Conservation (phyloP, 2,329 filamentous ascomycete species). For the Curvularia sp. region DNA sequence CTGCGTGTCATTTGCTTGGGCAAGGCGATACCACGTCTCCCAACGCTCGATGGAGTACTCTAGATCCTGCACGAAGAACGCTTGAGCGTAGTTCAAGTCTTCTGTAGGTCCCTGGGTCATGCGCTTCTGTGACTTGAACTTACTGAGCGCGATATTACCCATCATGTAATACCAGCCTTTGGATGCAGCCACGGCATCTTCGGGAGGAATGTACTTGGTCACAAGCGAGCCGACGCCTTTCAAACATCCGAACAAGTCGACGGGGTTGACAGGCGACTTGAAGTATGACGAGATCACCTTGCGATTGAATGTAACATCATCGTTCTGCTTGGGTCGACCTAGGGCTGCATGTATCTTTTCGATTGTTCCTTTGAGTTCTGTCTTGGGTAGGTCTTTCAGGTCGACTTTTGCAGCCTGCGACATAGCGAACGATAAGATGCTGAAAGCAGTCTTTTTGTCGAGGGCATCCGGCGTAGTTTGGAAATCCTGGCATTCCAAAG, state of each 20-base stretch:
- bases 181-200: conserved; percentile 73
- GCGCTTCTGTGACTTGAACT: conserved; percentile 81
- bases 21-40: conserved; percentile 90
- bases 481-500: conserved; percentile 64
- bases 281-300: conserved; percentile 82
- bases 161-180: conserved; percentile 93
- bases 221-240: conserved; percentile 70
- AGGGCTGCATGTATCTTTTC: conserved; percentile 92
- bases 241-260: conserved; percentile 80
- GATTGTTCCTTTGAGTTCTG: conserved; percentile 86
- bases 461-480: conserved; percentile 76
- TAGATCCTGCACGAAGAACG: conserved; percentile 80
- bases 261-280: conserved; percentile 82
- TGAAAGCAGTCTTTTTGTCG: conserved; percentile 79
- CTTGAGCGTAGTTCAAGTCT: conserved; percentile 81
- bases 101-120: conserved; percentile 80
- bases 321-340: conserved; percentile 75
- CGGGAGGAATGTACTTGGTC: conserved; percentile 61
- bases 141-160: conserved; percentile 85
- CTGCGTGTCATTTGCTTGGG: conserved; percentile 86
- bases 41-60: conserved; percentile 83
- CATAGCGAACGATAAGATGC: conserved; percentile 84
- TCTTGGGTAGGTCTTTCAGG: conserved; percentile 90
- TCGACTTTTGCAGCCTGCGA: conserved; percentile 81
- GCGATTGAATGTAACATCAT: conserved; percentile 85